Conservation (phyloP, 805 yeast species). For the Brettanomyces bruxellensis region DNA sequence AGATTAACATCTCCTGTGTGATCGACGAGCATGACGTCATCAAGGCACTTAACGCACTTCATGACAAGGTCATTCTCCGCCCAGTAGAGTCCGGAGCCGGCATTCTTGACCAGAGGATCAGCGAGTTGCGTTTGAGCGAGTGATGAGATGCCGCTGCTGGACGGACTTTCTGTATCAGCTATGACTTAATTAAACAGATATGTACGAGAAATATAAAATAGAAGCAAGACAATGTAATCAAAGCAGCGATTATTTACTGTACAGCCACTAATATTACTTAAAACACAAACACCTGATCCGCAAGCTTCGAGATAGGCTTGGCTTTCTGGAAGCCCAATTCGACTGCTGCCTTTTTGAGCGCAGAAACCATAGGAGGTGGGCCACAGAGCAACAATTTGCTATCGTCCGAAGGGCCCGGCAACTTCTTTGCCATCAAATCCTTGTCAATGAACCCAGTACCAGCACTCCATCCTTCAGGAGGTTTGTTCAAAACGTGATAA, state of each 20-base stretch:
- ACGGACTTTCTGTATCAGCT: not conserved
- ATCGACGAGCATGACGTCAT: constrained; percentile 75
- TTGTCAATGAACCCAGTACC: constrained; percentile 73
- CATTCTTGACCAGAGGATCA: constrained; percentile 36
- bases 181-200: constrained; percentile 1
- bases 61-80: constrained; percentile 58
- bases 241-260: too few species aligned
- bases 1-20: constrained; percentile 93
- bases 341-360: constrained; percentile 72
- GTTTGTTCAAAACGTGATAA: constrained; percentile 67
- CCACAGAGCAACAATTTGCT: constrained; percentile 81
- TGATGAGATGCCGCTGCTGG: constrained; percentile 2
- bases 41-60: constrained; percentile 81
- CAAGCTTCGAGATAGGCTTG: constrained; percentile 80
- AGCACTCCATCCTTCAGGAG: constrained; percentile 68
- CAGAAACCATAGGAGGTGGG: constrained; percentile 86
- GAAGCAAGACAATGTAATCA: too few species aligned
- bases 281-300: constrained; percentile 85
- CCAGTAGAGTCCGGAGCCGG: constrained; percentile 23
- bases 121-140: constrained; percentile 31
- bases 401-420: constrained; percentile 54
- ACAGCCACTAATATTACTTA: constrained; percentile 19
- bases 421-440: constrained; percentile 54
- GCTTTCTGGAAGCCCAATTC: constrained; percentile 75
- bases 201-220: not conserved